Evolutionary conservation across 192 early-diverging fungal genomes (phyloP), one percentile per base, ranked within the genome.

Genomic region (Backusella australiensis): DNA sequence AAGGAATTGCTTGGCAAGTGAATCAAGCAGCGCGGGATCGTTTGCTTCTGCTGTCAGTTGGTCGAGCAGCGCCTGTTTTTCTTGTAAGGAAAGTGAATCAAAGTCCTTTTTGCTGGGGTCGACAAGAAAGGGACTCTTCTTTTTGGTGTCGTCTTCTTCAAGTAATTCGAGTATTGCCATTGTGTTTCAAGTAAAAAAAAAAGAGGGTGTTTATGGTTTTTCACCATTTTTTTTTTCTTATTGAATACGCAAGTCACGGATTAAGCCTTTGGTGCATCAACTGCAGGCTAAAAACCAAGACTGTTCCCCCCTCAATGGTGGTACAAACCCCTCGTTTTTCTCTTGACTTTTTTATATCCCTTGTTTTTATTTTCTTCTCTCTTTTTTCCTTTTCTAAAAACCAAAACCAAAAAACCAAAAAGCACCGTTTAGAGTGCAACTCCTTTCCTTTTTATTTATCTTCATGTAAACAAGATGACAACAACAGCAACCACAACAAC

Each of bases 11-110:
- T 35, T 36, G 1, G 69, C 67, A 9, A 75, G 67, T 2, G 35
- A 39, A 23, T 79, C 56, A 1, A 79, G 41, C 0, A 39, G 38
- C 3, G 29, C 44, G 17, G 78, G 73, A 75, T 79, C 73, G 32
- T 75, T 75, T 29, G 74, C 56, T 46, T 75, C 41, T 9, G 67
- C 41, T 12, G 73, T 69, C 34, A 74, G 32, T 19, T 67, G 52
- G 14, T 74, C 67, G 8, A 79, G 8, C 1, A 79, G 32, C 4
- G 49, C 53, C 23, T 56, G 14, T 26, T 75, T 66, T 44, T 79
- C 78, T 67, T 71, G 39, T 6, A 19, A 26, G 14, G 72, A 52
- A 1, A 74, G 67, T 19, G 46, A 34, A 12, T 74, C 53, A 52
- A 56, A 35, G 5, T 68, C 35, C 2, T 65, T 21, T 15, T 76